These are phyloP conservation scores for Fallopia convolvulus DNA, from an alignment of 148 eudicot genomes.

Conservation along the genomic window DNA sequence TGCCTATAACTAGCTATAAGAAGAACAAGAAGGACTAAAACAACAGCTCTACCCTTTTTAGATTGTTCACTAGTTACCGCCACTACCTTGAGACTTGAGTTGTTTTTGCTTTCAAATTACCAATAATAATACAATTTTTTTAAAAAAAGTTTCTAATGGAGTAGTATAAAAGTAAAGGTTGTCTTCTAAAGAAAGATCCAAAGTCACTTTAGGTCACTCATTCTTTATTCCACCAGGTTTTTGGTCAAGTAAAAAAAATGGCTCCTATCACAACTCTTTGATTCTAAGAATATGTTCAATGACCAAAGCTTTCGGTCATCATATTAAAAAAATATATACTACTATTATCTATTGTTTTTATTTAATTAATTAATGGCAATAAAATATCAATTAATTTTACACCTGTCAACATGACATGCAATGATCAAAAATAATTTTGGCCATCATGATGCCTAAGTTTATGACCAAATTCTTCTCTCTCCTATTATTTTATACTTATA, in stretches of 20 bases:
- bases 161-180: background rate
- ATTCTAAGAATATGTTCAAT: too few relatives aligned
- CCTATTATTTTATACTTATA: too few relatives aligned
- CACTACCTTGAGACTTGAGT: background rate
- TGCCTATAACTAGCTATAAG: background rate
- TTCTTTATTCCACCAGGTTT: background rate
- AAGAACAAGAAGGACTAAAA: background rate
- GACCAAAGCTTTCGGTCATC: too few relatives aligned
- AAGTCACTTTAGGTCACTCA: background rate
- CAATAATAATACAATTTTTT: background rate
- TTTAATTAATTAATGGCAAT: too few relatives aligned
- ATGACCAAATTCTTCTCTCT: too few relatives aligned
- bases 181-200: background rate
- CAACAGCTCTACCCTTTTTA: slow-evolving; percentile 6
- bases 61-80: background rate
- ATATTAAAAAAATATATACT: too few relatives aligned
- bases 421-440: too few relatives aligned
- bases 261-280: background rate
- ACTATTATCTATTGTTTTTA: too few relatives aligned
- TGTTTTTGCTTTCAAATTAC: background rate
- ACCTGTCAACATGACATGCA: too few relatives aligned
- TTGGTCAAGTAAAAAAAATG: background rate
- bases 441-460: too few relatives aligned
- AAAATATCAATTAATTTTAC: too few relatives aligned
- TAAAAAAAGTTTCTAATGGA: background rate